These are phyloP conservation scores for Linnemannia schmuckeri DNA, from an alignment of 192 early-diverging fungal species.

Conservation along the genomic window DNA sequence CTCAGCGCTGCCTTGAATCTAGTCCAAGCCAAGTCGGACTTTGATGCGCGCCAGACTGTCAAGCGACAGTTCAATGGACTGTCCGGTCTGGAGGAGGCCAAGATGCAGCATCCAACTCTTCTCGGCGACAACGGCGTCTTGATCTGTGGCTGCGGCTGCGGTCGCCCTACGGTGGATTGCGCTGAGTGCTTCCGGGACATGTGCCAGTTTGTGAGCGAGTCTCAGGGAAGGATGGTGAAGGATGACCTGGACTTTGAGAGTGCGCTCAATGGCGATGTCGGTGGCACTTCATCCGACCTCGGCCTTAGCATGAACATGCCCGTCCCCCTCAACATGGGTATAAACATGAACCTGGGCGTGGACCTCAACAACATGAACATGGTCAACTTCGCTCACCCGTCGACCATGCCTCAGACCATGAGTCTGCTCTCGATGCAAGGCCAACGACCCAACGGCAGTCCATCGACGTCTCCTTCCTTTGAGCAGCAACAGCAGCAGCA, in stretches of 20 bases:
- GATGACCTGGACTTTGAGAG: constrained; percentile 33
- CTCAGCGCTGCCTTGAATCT: constrained; percentile 31
- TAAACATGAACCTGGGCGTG: constrained; percentile 18
- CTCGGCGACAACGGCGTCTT: constrained; percentile 41
- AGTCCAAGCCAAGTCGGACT: constrained; percentile 3
- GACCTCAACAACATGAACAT: not conserved
- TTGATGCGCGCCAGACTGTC: constrained; percentile 19
- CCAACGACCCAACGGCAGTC: constrained; percentile 9
- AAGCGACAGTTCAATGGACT: constrained; percentile 35
- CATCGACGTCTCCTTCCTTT: constrained; percentile 1
- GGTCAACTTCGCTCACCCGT: constrained; percentile 13
- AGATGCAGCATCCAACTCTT: constrained; percentile 49
- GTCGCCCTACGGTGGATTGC: constrained; percentile 51
- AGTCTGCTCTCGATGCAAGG: constrained; percentile 41
- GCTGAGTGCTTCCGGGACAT: constrained; percentile 53
- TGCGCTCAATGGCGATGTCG: not conserved
- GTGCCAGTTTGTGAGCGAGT: constrained; percentile 45
- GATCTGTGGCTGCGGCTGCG: constrained; percentile 56
- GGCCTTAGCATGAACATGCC: constrained; percentile 34
- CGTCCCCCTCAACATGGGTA: constrained; percentile 24
- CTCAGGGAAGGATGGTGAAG: constrained; percentile 47
- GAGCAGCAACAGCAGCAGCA: constrained; percentile 22
- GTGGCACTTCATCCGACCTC: not conserved
- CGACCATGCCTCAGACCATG: constrained; percentile 35
- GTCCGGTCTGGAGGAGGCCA: constrained; percentile 24